Evolutionary conservation across 192 early-diverging fungal genomes (phyloP).

Genomic region (Backusella westeae): DNA sequence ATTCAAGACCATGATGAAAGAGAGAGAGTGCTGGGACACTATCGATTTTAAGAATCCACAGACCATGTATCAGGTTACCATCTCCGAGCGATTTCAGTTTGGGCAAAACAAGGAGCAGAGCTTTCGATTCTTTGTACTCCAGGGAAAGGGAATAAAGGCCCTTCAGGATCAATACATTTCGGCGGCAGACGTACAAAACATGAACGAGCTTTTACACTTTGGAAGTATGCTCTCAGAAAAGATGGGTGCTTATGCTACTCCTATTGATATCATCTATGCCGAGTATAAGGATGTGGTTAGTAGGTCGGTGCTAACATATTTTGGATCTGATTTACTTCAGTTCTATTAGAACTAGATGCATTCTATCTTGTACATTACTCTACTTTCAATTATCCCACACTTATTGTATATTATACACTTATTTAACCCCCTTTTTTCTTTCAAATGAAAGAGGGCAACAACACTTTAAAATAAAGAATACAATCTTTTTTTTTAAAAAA

Average conservation of each 20-base stretch:
- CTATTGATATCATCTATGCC: neutral
- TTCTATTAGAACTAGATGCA: neutral
- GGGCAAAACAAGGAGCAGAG: neutral
- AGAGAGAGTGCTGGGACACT: neutral
- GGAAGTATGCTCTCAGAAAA: neutral
- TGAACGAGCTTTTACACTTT: neutral
- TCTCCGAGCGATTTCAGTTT: neutral
- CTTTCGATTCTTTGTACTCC: neutral
- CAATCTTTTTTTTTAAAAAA: neutral
- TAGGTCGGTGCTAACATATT: neutral
- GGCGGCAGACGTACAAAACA: neutral
- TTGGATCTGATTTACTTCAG: neutral
- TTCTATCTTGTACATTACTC: neutral
- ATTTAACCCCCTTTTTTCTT: neutral
- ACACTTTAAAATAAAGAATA: neutral
- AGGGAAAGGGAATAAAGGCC: neutral
- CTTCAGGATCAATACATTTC: neutral
- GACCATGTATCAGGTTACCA: neutral
- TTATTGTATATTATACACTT: neutral
- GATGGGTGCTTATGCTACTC: neutral
- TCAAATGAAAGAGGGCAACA: neutral
- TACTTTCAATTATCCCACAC: neutral
- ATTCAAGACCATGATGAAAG: neutral
- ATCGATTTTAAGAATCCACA: neutral
- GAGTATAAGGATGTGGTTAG: neutral